phyloP scores from a whole-genome alignment of 176 grass and related monocot species.

The Melocanna baccifera region DNA sequence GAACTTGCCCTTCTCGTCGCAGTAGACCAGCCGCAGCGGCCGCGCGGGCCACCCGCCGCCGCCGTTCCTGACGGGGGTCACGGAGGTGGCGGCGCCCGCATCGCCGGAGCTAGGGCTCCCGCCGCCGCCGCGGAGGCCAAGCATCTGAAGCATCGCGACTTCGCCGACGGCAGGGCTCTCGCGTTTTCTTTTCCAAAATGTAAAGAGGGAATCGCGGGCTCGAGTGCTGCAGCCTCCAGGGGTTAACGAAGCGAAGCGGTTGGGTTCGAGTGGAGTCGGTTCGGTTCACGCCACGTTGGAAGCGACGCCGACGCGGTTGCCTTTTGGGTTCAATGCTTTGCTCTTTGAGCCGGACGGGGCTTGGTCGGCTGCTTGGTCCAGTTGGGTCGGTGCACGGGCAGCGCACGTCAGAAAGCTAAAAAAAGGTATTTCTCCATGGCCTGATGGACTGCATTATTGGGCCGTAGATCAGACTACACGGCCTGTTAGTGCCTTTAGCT shows the following conservation, averaged over 20 bases:
- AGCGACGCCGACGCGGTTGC: constrained; percentile 4
- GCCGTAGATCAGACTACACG: not conserved
- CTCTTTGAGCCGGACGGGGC: constrained; percentile 27
- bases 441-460: not conserved
- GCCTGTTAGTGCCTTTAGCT: too few relatives aligned
- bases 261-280: not conserved
- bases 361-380: not conserved
- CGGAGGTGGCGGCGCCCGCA: not conserved
- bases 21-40: constrained; percentile 84
- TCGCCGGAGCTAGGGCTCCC: constrained; percentile 11
- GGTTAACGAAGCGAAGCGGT: not conserved
- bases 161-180: not conserved
- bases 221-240: not conserved
- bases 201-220: constrained; percentile 6
- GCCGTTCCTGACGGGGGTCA: constrained; percentile 24
- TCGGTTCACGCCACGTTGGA: constrained; percentile 6
- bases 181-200: constrained; percentile 39
- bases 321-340: not conserved
- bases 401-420: not conserved
- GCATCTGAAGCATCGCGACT: constrained; percentile 62
- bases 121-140: constrained; percentile 55
- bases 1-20: constrained; percentile 84
- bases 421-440: not conserved
- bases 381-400: not conserved
- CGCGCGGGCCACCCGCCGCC: constrained; percentile 34